Evolutionary conservation across 2,329 filamentous ascomycete species (phyloP), one percentile per base, ranked within the genome.

Genomic region (Dactylella cylindrospora): DNA sequence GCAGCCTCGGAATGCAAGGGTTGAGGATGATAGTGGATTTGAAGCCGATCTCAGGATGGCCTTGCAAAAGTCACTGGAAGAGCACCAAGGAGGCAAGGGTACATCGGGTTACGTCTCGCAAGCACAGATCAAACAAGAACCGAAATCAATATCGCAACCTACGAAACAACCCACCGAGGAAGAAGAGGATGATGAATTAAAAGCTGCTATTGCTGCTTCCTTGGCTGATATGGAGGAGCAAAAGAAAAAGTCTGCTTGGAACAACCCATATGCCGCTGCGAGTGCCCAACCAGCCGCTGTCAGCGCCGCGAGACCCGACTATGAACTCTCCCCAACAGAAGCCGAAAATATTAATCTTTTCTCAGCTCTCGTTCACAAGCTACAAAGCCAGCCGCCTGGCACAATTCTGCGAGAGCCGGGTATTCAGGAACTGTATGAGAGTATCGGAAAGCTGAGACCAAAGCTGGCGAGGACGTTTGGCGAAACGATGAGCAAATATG

Each of bases 401-500:
- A 97, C 93, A 0, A 96, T 98, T 47, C 75, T 98, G n/a, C 81
- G 93, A 41, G 93, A 98, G 70, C 93, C 93, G 1, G 93, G 97
- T 72, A 96, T 98, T 44, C 93, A 98, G 73, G 93, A 98, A 74
- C 78, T 98, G 3, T 98, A 98, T 72, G 93, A 97, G 70, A 94
- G 90, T 69, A 97, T 98, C 68, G 90, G 91, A n/a, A 80, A 89
- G 12, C 76, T 98, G 65, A 82, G 93, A 43, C 93, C 93, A 1
- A 98, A 98, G 73, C 78, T 98, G 51, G 93, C 93, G 3, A 82
- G 93, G 54, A 96, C 91, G 0, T 96, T 97, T 71, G 93, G 93
- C 51, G 93, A 98, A 76, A 96, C 93, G 0, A 97, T 98, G 93
- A 97, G 93, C 80, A 98, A 98, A 74, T 93, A 97, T 73, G 90